These are phyloP conservation scores for Betula pendula DNA, from an alignment of 306 rosid genomes.

Conservation along the genomic window DNA sequence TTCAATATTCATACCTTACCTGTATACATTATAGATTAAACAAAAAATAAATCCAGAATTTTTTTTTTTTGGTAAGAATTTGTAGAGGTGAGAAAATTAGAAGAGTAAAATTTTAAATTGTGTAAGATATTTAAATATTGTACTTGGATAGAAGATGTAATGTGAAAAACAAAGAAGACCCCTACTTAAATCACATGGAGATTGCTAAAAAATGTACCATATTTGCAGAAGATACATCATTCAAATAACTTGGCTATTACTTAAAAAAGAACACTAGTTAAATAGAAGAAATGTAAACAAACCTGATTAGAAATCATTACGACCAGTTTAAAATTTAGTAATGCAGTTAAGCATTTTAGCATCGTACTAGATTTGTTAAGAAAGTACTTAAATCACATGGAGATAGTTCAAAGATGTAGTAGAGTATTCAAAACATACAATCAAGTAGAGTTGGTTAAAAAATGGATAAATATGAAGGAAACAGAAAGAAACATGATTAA, in stretches of 20 bases:
- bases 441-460: neutral
- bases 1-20: neutral
- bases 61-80: neutral
- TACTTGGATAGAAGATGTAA: neutral
- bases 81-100: neutral
- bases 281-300: too few relatives aligned
- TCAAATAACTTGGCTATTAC: neutral
- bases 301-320: neutral
- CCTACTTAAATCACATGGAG: neutral
- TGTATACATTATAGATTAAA: neutral
- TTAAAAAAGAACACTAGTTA: neutral
- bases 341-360: neutral
- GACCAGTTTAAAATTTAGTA: neutral
- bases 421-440: neutral
- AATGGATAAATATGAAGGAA: neutral
- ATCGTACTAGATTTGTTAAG: neutral
- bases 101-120: neutral
- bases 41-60: neutral
- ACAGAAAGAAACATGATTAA: neutral
- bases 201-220: neutral
- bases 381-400: neutral
- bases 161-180: neutral
- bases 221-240: too few relatives aligned
- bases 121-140: too few relatives aligned
- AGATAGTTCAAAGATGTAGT: neutral